Conservation (phyloP, 2,329 filamentous ascomycete species). For the Cercospora nicotianae region DNA sequence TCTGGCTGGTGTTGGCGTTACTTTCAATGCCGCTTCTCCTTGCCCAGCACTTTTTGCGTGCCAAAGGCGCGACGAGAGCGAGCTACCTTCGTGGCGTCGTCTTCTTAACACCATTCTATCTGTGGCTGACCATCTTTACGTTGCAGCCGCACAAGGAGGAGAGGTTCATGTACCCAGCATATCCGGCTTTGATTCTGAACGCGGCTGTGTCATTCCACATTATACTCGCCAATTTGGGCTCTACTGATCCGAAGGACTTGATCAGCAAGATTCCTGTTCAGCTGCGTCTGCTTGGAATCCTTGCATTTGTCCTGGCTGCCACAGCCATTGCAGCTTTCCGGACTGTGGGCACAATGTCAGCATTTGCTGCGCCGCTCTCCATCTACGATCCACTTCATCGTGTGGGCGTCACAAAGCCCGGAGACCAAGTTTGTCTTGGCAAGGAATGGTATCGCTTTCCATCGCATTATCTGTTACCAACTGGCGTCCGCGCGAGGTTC, state of each 20-base stretch:
- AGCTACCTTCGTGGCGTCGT: constrained; percentile 73
- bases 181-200: constrained; percentile 86
- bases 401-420: constrained; percentile 55
- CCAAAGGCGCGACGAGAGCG: constrained; percentile 63
- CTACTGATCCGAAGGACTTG: constrained; percentile 61
- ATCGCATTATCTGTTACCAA: constrained; percentile 84
- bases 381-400: constrained; percentile 68
- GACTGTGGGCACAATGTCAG: constrained; percentile 73
- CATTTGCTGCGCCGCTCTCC: constrained; percentile 76
- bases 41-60: constrained; percentile 66
- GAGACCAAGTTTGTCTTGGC: constrained; percentile 78
- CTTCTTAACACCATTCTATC: constrained; percentile 82
- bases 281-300: constrained; percentile 67
- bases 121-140: constrained; percentile 92
- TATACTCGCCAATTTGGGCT: constrained; percentile 71
- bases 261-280: constrained; percentile 71
- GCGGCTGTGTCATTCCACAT: constrained; percentile 83
- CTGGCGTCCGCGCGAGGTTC: constrained; percentile 83
- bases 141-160: constrained; percentile 96
- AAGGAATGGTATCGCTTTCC: constrained; percentile 99
- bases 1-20: constrained; percentile 85
- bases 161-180: constrained; percentile 96
- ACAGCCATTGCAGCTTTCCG: constrained; percentile 68
- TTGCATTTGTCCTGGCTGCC: constrained; percentile 50
- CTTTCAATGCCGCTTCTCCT: constrained; percentile 72